These are phyloP conservation scores for Epichloe hybrida DNA, from an alignment of 2,329 filamentous ascomycete species.

Conservation along the genomic window DNA sequence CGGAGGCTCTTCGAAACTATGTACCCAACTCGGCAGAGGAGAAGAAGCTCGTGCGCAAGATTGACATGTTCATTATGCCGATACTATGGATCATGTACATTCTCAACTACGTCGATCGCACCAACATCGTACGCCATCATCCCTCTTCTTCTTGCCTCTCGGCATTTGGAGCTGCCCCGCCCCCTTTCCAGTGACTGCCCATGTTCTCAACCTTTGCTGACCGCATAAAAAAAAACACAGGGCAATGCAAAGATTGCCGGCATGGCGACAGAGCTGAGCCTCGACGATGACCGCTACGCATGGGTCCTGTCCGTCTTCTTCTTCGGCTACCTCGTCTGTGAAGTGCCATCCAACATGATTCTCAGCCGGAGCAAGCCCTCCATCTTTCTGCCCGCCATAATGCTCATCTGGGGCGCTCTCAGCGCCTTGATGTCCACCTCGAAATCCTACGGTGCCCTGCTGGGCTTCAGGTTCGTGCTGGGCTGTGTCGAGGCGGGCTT, in stretches of 20 bases:
- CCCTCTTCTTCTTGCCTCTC: neutral
- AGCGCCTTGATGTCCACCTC: neutral
- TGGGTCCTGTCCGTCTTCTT: conserved; percentile 16
- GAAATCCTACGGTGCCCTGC: neutral
- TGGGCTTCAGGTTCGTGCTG: conserved; percentile 6
- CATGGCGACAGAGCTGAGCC: conserved; percentile 4
- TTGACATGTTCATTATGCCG: conserved; percentile 27
- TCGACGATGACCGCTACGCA: conserved; percentile 3
- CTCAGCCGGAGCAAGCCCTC: conserved; percentile 25
- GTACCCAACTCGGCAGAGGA: conserved; percentile 15
- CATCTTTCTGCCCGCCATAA: conserved; percentile 3
- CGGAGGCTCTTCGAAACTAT: conserved; percentile 14
- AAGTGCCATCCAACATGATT: conserved; percentile 48
- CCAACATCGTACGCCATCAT: conserved; percentile 40
- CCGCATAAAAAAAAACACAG: neutral
- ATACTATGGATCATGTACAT: conserved; percentile 47
- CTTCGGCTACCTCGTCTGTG: conserved; percentile 24
- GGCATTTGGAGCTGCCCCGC: too few relatives aligned
- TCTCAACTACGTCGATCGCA: conserved; percentile 44
- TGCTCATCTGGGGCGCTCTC: conserved; percentile 1
- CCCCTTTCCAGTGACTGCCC: too few relatives aligned
- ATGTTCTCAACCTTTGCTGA: too few relatives aligned
- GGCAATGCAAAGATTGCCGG: conserved; percentile 6
- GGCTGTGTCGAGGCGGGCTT: conserved; percentile 6
- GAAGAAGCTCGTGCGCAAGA: conserved; percentile 21